Base-by-base conservation (phyloP, 257 asterid species). In the Paulownia fortunei region DNA sequence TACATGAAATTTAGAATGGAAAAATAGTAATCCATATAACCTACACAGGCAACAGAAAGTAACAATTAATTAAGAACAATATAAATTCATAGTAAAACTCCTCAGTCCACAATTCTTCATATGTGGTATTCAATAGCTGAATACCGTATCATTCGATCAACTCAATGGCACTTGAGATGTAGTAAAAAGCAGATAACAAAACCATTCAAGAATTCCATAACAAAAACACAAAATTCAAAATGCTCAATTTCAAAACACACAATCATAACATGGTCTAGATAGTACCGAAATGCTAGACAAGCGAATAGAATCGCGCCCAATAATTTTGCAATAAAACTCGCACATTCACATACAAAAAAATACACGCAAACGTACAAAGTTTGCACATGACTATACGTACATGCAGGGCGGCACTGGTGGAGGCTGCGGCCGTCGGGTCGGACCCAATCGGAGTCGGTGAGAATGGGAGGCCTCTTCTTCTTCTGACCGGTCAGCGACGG, bases 341-440 rank as follows among this genome's bases (percentile, higher is more conserved):
- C 24, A 42, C 68, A 72, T 47, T 36, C 26, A 54, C 27, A 78
- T 2, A 58, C 19, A 51, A 81, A 37, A 3, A 41, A 46, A 76
- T 19, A 76, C 55, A 63, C 8, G 56, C 24, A 24, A 2, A 32
- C 13, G 32, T 5, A 49, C 8, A 61, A 8, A 52, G 44, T 58
- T 10, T 73, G 7, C 15, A 27, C 16, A 21, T 11, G 27, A 54
- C n/a, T 36, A 64, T 11, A 83, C 87, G 32, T 67, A 94, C 99
- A 92, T 66, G 99, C 97, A 73, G 93, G 97, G 80, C 99, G 96
- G 84, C 99, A 96, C 81, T 91, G 91, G 83, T 90, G 98, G 85
- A 81, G 82, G 84, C 84, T 70, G 52, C 99, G 97, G 73, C 92
- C 96, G 32, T 96, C 98, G 34, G 97, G 89, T 66, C 99, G 92